Percentiles rank a stretch among this genome's conserved stretches.
Evolutionary conservation across 192 early-diverging fungal genomes (phyloP).

Genomic region (Mortierella claussenii): DNA sequence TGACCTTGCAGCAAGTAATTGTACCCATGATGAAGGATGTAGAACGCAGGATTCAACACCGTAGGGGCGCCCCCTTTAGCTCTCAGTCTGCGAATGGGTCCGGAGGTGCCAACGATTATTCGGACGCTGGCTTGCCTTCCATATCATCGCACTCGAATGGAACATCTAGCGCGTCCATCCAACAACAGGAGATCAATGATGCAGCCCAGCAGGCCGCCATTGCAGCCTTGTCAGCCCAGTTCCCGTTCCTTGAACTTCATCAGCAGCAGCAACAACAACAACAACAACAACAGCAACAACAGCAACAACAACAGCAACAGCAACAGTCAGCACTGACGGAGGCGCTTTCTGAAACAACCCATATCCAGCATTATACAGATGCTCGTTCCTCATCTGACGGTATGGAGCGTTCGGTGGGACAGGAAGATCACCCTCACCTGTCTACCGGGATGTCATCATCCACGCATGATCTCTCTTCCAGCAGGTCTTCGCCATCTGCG

Average conservation of each 20-base stretch:
- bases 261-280: slow-evolving; percentile 12
- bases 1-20: slow-evolving; percentile 40
- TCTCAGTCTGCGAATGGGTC: background rate
- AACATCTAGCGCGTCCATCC: slow-evolving; percentile 9
- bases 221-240: slow-evolving; percentile 37
- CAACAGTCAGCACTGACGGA: slow-evolving; percentile 8
- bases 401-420: no score
- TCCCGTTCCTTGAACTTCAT: slow-evolving; percentile 32
- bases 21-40: slow-evolving; percentile 46
- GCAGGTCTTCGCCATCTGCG: background rate
- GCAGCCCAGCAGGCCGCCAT: slow-evolving; percentile 48
- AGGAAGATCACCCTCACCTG: background rate
- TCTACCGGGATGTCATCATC: background rate
- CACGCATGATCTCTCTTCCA: background rate
- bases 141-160: background rate
- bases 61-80: slow-evolving; percentile 19
- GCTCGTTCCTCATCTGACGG: background rate
- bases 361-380: background rate
- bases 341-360: background rate
- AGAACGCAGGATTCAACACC: slow-evolving; percentile 35
- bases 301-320: background rate
- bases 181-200: slow-evolving; percentile 40
- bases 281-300: background rate
- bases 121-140: background rate
- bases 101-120: background rate